Base-by-base conservation (phyloP, 2,329 filamentous ascomycete species). In the Penicillium rolfsii region DNA sequence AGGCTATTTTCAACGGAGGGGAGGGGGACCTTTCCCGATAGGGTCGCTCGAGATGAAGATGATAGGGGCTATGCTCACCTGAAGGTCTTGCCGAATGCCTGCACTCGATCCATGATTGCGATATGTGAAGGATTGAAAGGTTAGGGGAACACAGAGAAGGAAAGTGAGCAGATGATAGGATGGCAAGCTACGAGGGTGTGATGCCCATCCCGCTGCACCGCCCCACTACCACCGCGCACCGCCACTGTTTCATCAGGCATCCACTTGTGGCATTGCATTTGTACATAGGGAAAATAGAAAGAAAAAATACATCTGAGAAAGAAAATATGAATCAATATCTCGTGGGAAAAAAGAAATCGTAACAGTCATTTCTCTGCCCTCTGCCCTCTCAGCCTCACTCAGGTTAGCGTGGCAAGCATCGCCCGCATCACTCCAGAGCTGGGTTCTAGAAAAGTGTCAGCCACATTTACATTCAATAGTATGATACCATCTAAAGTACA, bases 371-470 rank as follows among this genome's bases (percentile, higher is more conserved):
- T 49, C 45, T n/a, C 28, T 30, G 14, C 4, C 28, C 30, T 30
- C 38, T 35, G 14, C 33, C 14, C 55, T 48, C 24, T 48, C 43
- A 24, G 11, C 24, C 24, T 46, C 43, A 28, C 38, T 82, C 71
- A 91, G 52, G 88, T 91, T 66, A 91, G 77, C 55, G 88, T 91
- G 56, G 84, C 84, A 76, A 91, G 80, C 88, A 91, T 90, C 55
- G 88, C 87, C 71, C 85, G 86, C 74, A 91, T 76, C 64, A 90
- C 76, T 59, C 79, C 81, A 59, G 89, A 86, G 63, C 85, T 84
- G 52, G 89, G 88, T 71, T 84, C 89, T 91, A 76, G 58, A 63
- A 52, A 38, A 48, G 38, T 22, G 53, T 70, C 30, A 70, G 64
- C 46, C 40, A 50, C 35, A 22, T 1, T 16, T 26, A 33, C 50